Percentiles rank a stretch among this genome's conserved stretches.
Evolutionary conservation across 2,329 filamentous ascomycete genomes (phyloP).

Genomic region (Sporothrix variecibatus): DNA sequence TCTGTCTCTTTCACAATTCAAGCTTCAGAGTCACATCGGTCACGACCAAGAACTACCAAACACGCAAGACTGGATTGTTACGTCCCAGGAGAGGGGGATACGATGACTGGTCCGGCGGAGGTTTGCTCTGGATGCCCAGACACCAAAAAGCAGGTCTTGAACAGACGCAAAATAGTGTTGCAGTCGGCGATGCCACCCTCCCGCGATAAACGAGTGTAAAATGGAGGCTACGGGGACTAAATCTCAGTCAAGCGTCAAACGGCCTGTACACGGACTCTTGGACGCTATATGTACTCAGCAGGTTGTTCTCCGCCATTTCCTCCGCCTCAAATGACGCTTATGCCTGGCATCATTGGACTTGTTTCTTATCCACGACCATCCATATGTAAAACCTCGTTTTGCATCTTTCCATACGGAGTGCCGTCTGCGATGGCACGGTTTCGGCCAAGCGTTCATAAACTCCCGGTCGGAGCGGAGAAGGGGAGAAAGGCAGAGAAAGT

Average conservation of each 20-base stretch:
- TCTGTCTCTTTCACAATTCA: not conserved
- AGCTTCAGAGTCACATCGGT: not conserved
- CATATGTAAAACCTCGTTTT: not conserved
- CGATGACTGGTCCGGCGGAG: not conserved
- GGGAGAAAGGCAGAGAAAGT: not conserved
- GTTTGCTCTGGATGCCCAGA: not conserved
- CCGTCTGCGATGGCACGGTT: not conserved
- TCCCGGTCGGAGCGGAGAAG: not conserved
- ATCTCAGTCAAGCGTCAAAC: not conserved
- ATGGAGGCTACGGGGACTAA: not conserved
- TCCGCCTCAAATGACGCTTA: not conserved
- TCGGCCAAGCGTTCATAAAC: not conserved
- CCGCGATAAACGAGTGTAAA: not conserved
- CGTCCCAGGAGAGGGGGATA: not conserved
- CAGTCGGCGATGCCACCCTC: not conserved
- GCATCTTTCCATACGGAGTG: not conserved
- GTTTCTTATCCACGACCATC: too few relatives aligned
- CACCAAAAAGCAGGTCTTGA: not conserved
- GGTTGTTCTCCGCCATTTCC: not conserved
- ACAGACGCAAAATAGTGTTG: not conserved
- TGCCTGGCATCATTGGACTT: not conserved
- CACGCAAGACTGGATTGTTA: not conserved
- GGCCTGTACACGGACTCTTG: not conserved
- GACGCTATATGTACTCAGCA: not conserved
- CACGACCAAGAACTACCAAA: not conserved